phyloP scores from a whole-genome alignment of 129 eudicot species.

The Dittrichia graveolens region DNA sequence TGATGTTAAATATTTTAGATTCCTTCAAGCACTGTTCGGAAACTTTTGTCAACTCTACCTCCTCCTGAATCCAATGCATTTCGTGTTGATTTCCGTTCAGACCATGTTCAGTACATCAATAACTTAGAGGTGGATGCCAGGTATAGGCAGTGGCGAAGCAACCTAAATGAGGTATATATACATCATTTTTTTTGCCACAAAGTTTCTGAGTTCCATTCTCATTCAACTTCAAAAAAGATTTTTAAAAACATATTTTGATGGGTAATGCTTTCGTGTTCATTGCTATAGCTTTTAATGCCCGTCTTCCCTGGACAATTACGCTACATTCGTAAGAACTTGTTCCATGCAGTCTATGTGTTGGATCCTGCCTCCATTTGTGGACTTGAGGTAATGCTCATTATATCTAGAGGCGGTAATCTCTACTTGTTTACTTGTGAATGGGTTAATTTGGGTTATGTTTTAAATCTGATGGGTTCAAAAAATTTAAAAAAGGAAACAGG shows the following conservation, averaged over 20 bases:
- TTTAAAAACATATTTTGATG: not conserved
- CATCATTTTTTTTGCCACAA: not conserved
- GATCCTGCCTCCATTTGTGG: constrained; percentile 94
- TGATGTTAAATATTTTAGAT: constrained; percentile 45
- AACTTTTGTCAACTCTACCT: constrained; percentile 71
- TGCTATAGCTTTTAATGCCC: constrained; percentile 84
- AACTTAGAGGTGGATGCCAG: constrained; percentile 83
- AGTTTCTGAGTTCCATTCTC: not conserved
- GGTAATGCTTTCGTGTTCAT: constrained; percentile 15
- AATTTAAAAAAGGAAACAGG: not conserved
- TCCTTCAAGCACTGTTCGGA: constrained; percentile 69
- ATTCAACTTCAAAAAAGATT: not conserved
- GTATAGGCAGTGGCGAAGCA: constrained; percentile 94
- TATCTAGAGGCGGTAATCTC: not conserved
- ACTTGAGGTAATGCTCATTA: constrained; percentile 71
- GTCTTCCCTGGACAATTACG: constrained; percentile 97
- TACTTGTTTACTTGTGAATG: not conserved
- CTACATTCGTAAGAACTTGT: constrained; percentile 88
- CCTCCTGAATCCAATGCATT: constrained; percentile 68
- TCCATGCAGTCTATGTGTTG: constrained; percentile 82
- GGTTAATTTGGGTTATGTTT: not conserved
- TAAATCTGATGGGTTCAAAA: not conserved
- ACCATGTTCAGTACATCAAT: constrained; percentile 85
- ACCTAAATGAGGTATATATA: constrained; percentile 72
- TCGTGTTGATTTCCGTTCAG: constrained; percentile 93